Evolutionary conservation across 108 stramenopile species (phyloP).

Genomic region (Nitzschia putrida): DNA sequence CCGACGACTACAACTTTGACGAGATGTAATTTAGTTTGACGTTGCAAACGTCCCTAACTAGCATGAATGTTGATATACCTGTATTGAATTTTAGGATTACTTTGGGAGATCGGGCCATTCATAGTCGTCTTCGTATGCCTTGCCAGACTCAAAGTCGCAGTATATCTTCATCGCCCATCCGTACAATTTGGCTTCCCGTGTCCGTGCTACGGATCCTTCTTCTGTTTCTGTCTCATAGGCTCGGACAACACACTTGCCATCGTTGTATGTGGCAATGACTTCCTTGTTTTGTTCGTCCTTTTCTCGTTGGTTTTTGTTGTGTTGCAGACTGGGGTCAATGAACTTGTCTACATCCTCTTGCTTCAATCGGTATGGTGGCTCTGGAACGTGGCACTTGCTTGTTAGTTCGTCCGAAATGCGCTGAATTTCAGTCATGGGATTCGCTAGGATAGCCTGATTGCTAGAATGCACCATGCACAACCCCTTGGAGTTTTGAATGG

Average conservation of each 20-base stretch:
- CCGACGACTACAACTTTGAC: constrained; percentile 73
- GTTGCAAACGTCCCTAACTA: not conserved
- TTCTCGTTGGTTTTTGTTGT: constrained; percentile 55
- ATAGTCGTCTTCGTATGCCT: constrained; percentile 65
- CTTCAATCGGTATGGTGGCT: constrained; percentile 58
- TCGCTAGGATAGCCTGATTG: constrained; percentile 70
- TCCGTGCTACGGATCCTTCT: constrained; percentile 31
- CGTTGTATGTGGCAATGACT: constrained; percentile 49
- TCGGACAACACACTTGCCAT: constrained; percentile 54
- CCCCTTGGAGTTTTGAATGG: constrained; percentile 70
- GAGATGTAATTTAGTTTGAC: constrained; percentile 37
- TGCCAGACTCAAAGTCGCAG: constrained; percentile 76
- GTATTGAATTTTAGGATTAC: not conserved
- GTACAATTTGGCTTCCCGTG: constrained; percentile 58
- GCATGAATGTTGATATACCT: not conserved
- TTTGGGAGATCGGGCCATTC: constrained; percentile 59
- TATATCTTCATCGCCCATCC: constrained; percentile 73
- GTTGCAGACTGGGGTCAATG: constrained; percentile 79
- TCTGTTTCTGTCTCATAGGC: constrained; percentile 52
- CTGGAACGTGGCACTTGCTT: constrained; percentile 62
- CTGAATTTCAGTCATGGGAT: constrained; percentile 73
- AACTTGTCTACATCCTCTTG: constrained; percentile 75
- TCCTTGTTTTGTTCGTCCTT: constrained; percentile 14
- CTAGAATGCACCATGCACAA: constrained; percentile 77
- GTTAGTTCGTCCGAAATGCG: constrained; percentile 77